These are phyloP conservation scores for Trichocladium uniseriatum DNA, from an alignment of 495 filamentous ascomycete genomes.

Conservation along the genomic window DNA sequence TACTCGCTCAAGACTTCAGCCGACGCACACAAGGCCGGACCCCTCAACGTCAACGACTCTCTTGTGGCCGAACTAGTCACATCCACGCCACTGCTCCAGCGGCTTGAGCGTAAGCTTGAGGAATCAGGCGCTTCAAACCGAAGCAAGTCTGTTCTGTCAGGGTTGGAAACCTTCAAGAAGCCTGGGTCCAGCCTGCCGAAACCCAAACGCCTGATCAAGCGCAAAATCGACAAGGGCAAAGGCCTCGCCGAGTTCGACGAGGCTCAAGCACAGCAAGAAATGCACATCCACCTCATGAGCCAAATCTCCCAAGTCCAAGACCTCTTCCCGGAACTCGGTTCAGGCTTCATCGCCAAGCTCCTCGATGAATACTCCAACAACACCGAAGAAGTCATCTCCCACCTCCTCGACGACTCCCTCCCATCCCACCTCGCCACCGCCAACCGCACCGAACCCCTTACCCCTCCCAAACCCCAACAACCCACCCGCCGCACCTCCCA, in stretches of 20 bases:
- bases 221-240: conserved; percentile 62
- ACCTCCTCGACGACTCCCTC: conserved; percentile 75
- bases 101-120: conserved; percentile 38
- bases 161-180: conserved; percentile 48
- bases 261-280: conserved; percentile 38
- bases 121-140: conserved; percentile 32
- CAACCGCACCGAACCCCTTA: conserved; percentile 48
- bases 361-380: conserved; percentile 71
- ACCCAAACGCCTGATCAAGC: conserved; percentile 41
- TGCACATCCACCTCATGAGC: conserved; percentile 74
- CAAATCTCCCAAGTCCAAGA: conserved; percentile 83
- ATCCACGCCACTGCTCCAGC: conserved; percentile 47
- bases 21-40: conserved; percentile 44
- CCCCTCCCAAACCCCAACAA: conserved; percentile 8
- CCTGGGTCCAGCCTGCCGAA: conserved; percentile 40
- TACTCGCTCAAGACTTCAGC: conserved; percentile 67
- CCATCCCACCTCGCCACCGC: conserved; percentile 49
- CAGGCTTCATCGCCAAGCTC: conserved; percentile 68
- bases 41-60: conserved; percentile 42
- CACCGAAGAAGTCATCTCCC: conserved; percentile 69
- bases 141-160: conserved; percentile 48
- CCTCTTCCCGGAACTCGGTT: conserved; percentile 81
- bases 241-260: conserved; percentile 38
- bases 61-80: conserved; percentile 56
- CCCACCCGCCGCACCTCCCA: not conserved